Percentiles rank a stretch among this genome's conserved stretches.
Conservation (phyloP, 176 grass and related monocot species). For the Carex cristatella region DNA sequence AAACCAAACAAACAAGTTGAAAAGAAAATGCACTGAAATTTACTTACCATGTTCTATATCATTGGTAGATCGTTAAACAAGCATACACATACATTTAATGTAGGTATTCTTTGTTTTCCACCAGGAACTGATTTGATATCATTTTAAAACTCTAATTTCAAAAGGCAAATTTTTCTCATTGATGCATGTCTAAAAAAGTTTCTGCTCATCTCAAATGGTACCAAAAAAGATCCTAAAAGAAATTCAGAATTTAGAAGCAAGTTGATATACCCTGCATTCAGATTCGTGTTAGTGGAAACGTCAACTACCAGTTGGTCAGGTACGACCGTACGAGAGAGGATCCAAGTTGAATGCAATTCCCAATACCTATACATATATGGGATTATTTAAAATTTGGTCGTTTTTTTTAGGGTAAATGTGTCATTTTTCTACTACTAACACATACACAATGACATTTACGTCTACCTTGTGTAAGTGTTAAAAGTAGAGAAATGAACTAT, state of each 20-base stretch:
- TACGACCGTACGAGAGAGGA: background rate
- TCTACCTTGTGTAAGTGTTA: too few relatives aligned
- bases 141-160: background rate
- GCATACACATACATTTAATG: background rate
- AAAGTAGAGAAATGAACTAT: too few relatives aligned
- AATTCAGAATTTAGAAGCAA: background rate
- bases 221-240: background rate
- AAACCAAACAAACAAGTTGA: too few relatives aligned
- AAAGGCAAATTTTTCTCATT: too few relatives aligned
- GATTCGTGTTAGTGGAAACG: background rate
- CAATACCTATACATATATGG: background rate
- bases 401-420: too few relatives aligned
- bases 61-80: background rate
- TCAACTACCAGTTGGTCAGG: background rate
- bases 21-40: too few relatives aligned
- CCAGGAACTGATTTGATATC: background rate
- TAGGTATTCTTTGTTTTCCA: background rate
- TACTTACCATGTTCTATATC: too few relatives aligned
- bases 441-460: too few relatives aligned
- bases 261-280: background rate
- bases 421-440: too few relatives aligned
- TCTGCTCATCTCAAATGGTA: background rate
- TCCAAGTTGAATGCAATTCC: background rate
- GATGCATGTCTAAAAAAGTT: background rate
- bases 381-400: background rate